phyloP scores from a whole-genome alignment of 2,329 filamentous ascomycete species.

The Diplodia sapinea region DNA sequence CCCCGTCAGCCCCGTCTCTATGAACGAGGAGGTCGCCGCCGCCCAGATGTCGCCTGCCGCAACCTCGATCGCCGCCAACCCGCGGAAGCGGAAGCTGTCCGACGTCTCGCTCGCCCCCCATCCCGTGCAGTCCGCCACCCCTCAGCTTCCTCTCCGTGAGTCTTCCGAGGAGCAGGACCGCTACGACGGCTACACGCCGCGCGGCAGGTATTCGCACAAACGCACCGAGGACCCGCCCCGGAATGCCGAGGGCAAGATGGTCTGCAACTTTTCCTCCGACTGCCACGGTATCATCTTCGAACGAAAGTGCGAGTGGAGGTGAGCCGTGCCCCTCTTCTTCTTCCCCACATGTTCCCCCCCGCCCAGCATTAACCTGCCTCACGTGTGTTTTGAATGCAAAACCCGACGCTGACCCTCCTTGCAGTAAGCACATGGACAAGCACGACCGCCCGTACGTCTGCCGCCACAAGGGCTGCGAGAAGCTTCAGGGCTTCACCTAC shows the following conservation, averaged over 20 bases:
- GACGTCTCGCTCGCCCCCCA: constrained; percentile 24
- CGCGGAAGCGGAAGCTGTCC: constrained; percentile 30
- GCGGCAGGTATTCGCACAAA: constrained; percentile 48
- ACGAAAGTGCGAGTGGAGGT: constrained; percentile 94
- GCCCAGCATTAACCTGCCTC: not conserved
- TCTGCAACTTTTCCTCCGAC: constrained; percentile 70
- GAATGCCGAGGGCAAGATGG: constrained; percentile 75
- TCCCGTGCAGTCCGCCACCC: constrained; percentile 12
- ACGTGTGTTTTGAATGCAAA: constrained; percentile 33
- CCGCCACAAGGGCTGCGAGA: constrained; percentile 80
- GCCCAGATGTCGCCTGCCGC: constrained; percentile 20
- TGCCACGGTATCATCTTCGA: constrained; percentile 75
- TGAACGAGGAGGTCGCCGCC: constrained; percentile 18
- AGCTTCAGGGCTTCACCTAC: constrained; percentile 93
- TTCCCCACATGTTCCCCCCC: constrained; percentile 4
- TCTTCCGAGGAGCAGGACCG: constrained; percentile 28
- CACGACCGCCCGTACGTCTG: constrained; percentile 94
- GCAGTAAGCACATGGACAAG: constrained; percentile 97
- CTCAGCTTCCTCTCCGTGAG: constrained; percentile 9
- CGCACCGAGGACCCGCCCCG: constrained; percentile 59
- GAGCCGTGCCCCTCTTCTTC: constrained; percentile 53
- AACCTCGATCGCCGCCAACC: constrained; percentile 11
- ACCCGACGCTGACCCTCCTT: constrained; percentile 31
- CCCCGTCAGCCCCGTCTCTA: constrained; percentile 19
- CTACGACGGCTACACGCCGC: constrained; percentile 35